These are phyloP conservation scores for Globisporangium abappressorium DNA, from an alignment of 352 stramenopile species.

Conservation along the genomic window DNA sequence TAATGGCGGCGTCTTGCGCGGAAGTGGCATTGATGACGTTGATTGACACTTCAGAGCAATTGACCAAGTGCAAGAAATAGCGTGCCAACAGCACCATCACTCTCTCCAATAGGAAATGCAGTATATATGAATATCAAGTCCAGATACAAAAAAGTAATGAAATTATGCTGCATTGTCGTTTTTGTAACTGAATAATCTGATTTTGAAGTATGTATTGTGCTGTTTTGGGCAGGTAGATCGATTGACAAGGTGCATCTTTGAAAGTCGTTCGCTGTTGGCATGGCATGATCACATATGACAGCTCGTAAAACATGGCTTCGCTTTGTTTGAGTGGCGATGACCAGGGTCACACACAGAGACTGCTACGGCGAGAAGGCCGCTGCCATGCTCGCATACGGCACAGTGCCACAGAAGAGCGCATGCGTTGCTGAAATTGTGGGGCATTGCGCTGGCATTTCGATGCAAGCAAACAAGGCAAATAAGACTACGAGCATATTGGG, in stretches of 20 bases:
- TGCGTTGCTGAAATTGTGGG: neutral
- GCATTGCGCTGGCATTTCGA: neutral
- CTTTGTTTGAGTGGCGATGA: neutral
- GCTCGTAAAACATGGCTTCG: neutral
- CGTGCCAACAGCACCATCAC: neutral
- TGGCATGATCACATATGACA: neutral
- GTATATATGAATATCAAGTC: neutral
- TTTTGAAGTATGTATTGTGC: neutral
- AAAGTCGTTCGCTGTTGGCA: neutral
- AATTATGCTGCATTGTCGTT: too few species aligned
- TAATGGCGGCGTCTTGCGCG: slow-evolving; percentile 13
- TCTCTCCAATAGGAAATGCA: neutral
- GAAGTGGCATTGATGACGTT: slow-evolving; percentile 13
- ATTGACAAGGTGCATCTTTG: neutral
- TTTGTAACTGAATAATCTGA: neutral
- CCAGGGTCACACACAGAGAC: neutral
- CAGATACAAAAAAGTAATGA: neutral
- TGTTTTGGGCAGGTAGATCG: neutral
- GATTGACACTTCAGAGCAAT: neutral
- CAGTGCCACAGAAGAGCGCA: neutral
- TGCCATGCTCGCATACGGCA: neutral
- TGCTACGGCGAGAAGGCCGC: neutral
- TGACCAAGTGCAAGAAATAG: slow-evolving; percentile 1
- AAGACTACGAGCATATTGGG: neutral
- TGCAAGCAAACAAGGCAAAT: neutral